These are phyloP conservation scores for Cerrena zonata DNA, from an alignment of 1,284 basidiomycete species.

Conservation along the genomic window DNA sequence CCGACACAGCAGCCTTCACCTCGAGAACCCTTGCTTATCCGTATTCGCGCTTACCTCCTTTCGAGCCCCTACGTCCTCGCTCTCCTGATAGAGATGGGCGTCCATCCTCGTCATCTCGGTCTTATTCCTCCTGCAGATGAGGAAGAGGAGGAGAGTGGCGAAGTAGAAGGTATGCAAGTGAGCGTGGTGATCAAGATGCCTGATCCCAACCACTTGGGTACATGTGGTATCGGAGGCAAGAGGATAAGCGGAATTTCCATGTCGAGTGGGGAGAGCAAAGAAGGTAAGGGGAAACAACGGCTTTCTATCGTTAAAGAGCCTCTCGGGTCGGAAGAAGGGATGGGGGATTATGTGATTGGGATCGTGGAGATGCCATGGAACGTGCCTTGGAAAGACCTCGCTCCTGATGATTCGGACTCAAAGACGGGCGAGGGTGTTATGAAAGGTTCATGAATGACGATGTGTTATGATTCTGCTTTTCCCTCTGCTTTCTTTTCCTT, in stretches of 20 bases:
- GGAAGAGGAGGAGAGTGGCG: neutral
- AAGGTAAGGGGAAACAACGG: neutral
- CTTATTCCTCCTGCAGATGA: neutral
- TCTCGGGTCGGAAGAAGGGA: neutral
- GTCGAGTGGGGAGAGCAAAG: neutral
- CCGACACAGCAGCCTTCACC: neutral
- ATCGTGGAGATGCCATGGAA: neutral
- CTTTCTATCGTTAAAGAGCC: neutral
- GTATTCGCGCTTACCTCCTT: neutral
- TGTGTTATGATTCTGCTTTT: too few species aligned
- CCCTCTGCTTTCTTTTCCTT: too few species aligned
- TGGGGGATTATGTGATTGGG: slow-evolving; percentile 1
- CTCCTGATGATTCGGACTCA: too few species aligned
- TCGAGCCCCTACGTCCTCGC: neutral
- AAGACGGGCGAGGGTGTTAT: too few species aligned
- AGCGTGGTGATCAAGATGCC: slow-evolving; percentile 3
- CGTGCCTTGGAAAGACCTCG: neutral
- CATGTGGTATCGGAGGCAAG: neutral
- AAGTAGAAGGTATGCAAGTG: slow-evolving; percentile 2
- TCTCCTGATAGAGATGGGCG: neutral
- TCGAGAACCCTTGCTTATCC: neutral
- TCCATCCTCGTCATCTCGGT: neutral
- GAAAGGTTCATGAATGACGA: too few species aligned
- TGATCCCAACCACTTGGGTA: neutral
- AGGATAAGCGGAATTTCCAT: neutral